Evolutionary conservation across 2,329 filamentous ascomycete species (phyloP).

Genomic region (Diaporthe australafricana): DNA sequence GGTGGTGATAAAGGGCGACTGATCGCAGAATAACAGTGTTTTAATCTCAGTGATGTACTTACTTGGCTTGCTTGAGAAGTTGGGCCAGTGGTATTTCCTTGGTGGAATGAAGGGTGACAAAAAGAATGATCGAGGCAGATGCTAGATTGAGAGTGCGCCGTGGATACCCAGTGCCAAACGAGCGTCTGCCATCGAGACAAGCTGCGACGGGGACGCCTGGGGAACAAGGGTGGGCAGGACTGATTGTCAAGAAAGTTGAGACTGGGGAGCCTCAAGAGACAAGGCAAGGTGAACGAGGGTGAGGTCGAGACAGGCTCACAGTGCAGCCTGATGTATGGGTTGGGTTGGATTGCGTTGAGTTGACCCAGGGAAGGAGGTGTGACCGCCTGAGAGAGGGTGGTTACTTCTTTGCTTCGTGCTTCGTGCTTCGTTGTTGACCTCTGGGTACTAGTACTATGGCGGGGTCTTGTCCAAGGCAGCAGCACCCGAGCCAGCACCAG

Average conservation of each 20-base stretch:
- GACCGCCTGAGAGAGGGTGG: background rate
- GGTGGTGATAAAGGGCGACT: background rate
- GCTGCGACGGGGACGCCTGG: background rate
- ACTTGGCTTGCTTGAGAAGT: background rate
- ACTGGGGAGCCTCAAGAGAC: background rate
- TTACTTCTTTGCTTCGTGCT: background rate
- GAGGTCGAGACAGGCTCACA: background rate
- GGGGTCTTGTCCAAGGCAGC: slow-evolving; percentile 16
- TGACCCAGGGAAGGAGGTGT: background rate
- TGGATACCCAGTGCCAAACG: background rate
- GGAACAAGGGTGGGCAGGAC: background rate
- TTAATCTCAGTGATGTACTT: background rate
- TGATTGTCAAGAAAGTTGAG: background rate
- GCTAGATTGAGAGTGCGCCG: background rate
- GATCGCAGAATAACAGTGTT: too few species aligned
- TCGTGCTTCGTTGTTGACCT: background rate
- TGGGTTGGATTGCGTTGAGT: background rate
- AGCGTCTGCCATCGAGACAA: background rate
- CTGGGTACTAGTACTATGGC: background rate
- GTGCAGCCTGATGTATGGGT: background rate
- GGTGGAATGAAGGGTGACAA: background rate
- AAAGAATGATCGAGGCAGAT: background rate
- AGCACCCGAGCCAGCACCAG: background rate
- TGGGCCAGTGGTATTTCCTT: background rate
- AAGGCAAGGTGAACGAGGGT: background rate